A percentile compares a stretch with the other conserved stretches of the same genome.
Evolutionary conservation across 257 asterid species (phyloP).

Genomic region (Marsdenia floribunda): DNA sequence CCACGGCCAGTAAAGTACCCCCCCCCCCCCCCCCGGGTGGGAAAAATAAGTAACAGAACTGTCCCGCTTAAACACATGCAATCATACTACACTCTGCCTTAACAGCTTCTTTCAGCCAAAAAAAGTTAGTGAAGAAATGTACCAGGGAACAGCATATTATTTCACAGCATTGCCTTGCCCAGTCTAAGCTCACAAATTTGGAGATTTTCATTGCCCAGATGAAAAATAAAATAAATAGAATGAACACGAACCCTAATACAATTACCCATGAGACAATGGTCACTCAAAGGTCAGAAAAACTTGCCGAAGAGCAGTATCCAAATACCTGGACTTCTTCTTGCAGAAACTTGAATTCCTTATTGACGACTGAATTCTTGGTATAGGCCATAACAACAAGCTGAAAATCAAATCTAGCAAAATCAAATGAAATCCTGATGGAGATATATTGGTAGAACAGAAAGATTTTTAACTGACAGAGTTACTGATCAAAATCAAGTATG

Average conservation of each 20-base stretch:
- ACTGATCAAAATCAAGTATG: not conserved
- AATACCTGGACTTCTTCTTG: constrained; percentile 52
- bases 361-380: constrained; percentile 28
- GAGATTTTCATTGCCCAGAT: not conserved
- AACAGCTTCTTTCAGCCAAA: not conserved
- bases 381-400: constrained; percentile 69
- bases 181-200: not conserved
- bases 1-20: not conserved
- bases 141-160: not conserved
- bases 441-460: not conserved
- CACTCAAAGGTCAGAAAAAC: not conserved
- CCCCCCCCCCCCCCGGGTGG: too few species aligned
- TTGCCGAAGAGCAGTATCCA: not conserved
- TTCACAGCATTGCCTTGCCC: not conserved
- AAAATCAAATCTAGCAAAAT: constrained; percentile 14
- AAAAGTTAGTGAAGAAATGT: not conserved
- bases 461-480: not conserved
- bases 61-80: not conserved
- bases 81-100: not conserved
- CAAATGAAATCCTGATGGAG: not conserved
- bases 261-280: not conserved
- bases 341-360: constrained; percentile 31
- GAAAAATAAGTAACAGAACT: not conserved
- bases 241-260: not conserved
- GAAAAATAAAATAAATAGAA: not conserved